A percentile compares a stretch with the other conserved stretches of the same genome.
These are phyloP conservation scores for Suillus paluster DNA, from an alignment of 768 basidiomycete species.

Conservation along the genomic window DNA sequence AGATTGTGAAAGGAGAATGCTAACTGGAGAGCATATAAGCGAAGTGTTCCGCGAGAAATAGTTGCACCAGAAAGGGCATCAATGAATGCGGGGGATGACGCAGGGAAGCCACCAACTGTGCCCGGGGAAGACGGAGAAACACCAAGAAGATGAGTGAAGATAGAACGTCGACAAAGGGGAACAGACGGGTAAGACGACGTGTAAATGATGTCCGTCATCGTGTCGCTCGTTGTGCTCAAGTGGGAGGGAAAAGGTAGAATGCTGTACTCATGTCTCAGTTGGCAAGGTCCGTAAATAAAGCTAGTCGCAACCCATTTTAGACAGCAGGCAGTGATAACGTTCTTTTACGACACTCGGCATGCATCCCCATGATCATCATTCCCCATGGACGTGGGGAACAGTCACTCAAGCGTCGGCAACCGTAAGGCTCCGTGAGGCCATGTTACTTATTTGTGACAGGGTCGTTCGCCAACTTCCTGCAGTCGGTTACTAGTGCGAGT, in stretches of 20 bases:
- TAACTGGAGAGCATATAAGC: slow-evolving; percentile 56
- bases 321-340: no score
- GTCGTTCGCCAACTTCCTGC: no score
- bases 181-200: slow-evolving; percentile 25
- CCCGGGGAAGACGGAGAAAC: slow-evolving; percentile 18
- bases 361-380: background rate
- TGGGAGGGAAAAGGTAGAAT: background rate
- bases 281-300: no score
- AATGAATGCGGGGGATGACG: slow-evolving; percentile 57
- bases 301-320: no score
- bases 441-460: no score
- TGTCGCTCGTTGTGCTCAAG: background rate
- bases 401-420: background rate
- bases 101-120: slow-evolving; percentile 49
- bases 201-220: slow-evolving; percentile 25
- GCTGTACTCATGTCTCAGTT: no score
- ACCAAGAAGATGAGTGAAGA: slow-evolving; percentile 37
- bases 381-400: background rate
- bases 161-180: slow-evolving; percentile 27
- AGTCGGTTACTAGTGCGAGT: no score
- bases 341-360: background rate
- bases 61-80: slow-evolving; percentile 63
- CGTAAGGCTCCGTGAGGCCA: background rate
- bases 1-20: slow-evolving; percentile 60
- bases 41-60: slow-evolving; percentile 59